Conservation (phyloP, 768 basidiomycete species). For the Ephemerocybe angulata region DNA sequence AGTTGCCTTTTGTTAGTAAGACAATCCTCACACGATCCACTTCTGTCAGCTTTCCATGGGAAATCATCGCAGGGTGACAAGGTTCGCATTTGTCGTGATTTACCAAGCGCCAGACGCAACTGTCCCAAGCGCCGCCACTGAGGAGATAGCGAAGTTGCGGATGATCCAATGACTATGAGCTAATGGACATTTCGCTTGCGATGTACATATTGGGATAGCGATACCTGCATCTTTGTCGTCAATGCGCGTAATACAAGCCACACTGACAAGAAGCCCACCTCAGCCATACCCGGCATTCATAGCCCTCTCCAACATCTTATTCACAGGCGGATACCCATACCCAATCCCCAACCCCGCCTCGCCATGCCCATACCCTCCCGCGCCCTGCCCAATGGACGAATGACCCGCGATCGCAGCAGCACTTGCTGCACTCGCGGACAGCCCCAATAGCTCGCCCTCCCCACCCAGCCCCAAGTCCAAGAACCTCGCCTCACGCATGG, state of each 20-base stretch:
- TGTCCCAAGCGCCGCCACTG: no score
- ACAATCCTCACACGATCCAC: no score
- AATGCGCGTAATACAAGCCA: background rate
- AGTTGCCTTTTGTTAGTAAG: no score
- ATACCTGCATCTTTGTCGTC: background rate
- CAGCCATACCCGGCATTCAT: conserved; percentile 43
- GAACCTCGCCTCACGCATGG: conserved; percentile 65
- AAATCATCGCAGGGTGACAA: no score
- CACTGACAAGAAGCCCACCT: background rate
- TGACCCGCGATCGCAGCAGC: background rate
- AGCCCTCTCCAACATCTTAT: conserved; percentile 71
- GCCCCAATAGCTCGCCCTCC: conserved; percentile 21
- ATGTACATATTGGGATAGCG: background rate
- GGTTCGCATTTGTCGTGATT: no score
- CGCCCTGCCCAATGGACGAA: background rate
- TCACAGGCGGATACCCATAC: conserved; percentile 38
- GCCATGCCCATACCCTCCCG: background rate
- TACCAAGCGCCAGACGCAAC: no score
- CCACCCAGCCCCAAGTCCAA: conserved; percentile 42
- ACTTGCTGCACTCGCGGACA: conserved; percentile 37
- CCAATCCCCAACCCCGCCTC: background rate
- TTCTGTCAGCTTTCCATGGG: no score
- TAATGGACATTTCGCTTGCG: no score
- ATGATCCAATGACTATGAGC: no score
- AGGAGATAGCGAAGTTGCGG: no score